Evolutionary conservation across 2,329 filamentous ascomycete species (phyloP), one percentile per base, ranked within the genome.

Genomic region (Penicillium sp.): DNA sequence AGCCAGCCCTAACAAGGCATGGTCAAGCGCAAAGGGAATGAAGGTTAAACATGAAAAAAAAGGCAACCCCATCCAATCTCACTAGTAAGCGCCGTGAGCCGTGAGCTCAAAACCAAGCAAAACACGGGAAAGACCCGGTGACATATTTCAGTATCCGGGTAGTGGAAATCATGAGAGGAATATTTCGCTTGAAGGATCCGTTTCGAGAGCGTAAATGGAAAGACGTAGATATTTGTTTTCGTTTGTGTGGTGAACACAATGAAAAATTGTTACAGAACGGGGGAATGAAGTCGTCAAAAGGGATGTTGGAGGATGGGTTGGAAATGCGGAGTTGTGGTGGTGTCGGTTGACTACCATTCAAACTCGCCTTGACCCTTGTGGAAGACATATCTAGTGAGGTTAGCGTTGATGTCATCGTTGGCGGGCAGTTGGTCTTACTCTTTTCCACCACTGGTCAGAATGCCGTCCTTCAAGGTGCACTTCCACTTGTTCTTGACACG

Each of bases 401-500:
- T 63, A 74, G 68, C 48, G 47, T 52, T n/a, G 39, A 32, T 31
- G 21, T 38, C 48, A 48, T 31, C 13, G 27, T 13, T 10, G 38
- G 27, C 3, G 32, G 6, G 3, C 2, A 44, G 42, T 4, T 5
- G 8, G 34, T 80, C 83, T 74, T 75, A 88, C 82, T 99, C 94
- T 76, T 90, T 96, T 63, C 91, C 90, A 63, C 93, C 92, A 36
- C 96, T 91, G 42, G 90, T 96, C 63, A 99, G 81, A 16, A 99
- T 90, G 18, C 94, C 94, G 68, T 99, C 94, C 79, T 97, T 97
- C 60, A 99, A 85, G 1, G 91, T 92, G 77, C 94, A 99, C 89
- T 99, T 99, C 90, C 90, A 94, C 84, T 94, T 99, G 79, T 97
- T 99, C 86, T 99, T 99, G 67, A 97, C 94, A 45, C 94, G 84